phyloP scores from a whole-genome alignment of 2,329 filamentous ascomycete genomes.

The Didymella lethalis region DNA sequence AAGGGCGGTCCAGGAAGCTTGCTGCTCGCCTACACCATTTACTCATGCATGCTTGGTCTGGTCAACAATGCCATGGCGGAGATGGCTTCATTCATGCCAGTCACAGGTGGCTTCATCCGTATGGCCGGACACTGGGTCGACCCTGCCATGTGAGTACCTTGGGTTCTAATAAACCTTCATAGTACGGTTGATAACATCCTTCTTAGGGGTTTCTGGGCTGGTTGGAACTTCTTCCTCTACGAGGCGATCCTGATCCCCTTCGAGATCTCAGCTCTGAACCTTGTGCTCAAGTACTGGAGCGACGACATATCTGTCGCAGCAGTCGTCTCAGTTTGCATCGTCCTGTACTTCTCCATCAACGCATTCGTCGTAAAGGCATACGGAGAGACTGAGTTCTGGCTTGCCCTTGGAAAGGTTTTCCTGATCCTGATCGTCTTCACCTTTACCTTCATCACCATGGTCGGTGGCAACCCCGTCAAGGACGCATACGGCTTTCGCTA shows the following conservation, averaged over 20 bases:
- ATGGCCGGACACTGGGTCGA: slow-evolving; percentile 70
- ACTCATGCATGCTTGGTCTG: slow-evolving; percentile 38
- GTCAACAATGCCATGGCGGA: slow-evolving; percentile 71
- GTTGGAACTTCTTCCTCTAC: slow-evolving; percentile 40
- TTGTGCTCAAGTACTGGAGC: slow-evolving; percentile 51
- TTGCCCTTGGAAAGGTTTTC: neutral
- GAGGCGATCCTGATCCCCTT: slow-evolving; percentile 58
- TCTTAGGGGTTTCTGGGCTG: neutral
- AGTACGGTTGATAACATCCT: neutral
- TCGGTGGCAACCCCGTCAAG: neutral
- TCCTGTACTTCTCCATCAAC: neutral
- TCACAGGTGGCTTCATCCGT: slow-evolving; percentile 68
- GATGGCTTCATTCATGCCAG: slow-evolving; percentile 68
- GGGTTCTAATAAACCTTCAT: neutral
- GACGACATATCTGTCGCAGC: slow-evolving; percentile 52
- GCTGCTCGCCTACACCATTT: slow-evolving; percentile 51
- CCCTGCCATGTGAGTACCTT: slow-evolving; percentile 53
- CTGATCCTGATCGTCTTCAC: neutral
- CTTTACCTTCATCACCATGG: neutral
- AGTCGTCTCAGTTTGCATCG: slow-evolving; percentile 9
- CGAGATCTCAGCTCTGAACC: slow-evolving; percentile 54
- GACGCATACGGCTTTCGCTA: neutral
- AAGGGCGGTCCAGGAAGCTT: neutral
- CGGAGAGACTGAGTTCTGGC: neutral
- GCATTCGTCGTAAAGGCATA: neutral